Conservation (phyloP, 345 rosid species). For the Salix udensis region DNA sequence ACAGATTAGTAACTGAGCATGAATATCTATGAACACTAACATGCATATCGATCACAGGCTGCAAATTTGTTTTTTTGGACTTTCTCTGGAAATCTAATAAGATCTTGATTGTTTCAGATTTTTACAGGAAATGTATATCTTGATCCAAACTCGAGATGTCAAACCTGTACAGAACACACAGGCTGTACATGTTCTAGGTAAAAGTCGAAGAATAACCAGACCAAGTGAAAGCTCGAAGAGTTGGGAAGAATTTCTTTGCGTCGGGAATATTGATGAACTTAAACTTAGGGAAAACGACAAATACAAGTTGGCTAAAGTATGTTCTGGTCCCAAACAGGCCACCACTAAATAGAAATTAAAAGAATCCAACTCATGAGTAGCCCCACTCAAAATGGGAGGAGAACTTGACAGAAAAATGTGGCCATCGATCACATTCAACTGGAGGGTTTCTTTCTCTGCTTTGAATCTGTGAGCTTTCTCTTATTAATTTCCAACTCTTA, state of each 20-base stretch:
- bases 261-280: background rate
- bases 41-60: too few species aligned
- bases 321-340: conserved; percentile 20
- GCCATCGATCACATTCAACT: too few species aligned
- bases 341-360: background rate
- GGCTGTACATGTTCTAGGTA: background rate
- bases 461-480: conserved; percentile 27
- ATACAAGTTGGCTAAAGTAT: conserved; percentile 1
- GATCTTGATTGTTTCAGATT: too few species aligned
- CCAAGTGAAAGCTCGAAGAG: background rate
- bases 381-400: background rate
- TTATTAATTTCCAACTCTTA: background rate
- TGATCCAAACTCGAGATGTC: fast-evolving
- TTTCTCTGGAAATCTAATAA: too few species aligned
- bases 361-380: conserved; percentile 2
- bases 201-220: background rate
- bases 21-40: too few species aligned
- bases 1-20: too few species aligned
- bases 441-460: conserved; percentile 11
- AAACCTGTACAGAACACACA: background rate
- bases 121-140: too few species aligned
- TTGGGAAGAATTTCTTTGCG: background rate
- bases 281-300: conserved; percentile 15
- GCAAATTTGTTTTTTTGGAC: too few species aligned
- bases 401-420: conserved; percentile 9